Evolutionary conservation across 140 eudicot genomes (phyloP).

Genomic region (Stevia rebaudiana): DNA sequence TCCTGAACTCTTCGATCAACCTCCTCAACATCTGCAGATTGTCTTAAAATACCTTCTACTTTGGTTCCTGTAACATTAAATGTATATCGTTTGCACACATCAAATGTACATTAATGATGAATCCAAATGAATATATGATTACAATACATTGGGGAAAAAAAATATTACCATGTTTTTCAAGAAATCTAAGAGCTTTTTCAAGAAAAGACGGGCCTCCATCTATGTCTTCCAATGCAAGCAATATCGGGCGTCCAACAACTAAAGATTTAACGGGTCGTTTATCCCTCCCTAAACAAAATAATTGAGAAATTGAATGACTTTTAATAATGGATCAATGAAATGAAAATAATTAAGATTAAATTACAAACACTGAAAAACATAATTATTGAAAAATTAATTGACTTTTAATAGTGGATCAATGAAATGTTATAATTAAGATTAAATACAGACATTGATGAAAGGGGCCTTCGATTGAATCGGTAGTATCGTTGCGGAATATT

Average conservation of each 20-base stretch:
- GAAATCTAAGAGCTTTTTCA: slow-evolving; percentile 95
- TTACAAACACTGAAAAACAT: slow-evolving; percentile 57
- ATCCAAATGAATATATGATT: neutral
- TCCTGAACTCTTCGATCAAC: slow-evolving; percentile 93
- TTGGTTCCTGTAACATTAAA: slow-evolving; percentile 47
- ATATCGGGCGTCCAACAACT: slow-evolving; percentile 97
- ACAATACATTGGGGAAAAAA: slow-evolving; percentile 13
- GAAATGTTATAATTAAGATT: neutral
- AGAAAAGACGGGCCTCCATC: slow-evolving; percentile 98
- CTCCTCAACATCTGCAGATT: slow-evolving; percentile 97
- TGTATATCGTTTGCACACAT: neutral
- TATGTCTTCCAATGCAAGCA: slow-evolving; percentile 89
- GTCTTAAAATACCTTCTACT: slow-evolving; percentile 96
- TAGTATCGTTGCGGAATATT: slow-evolving; percentile 71
- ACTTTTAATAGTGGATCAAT: neutral
- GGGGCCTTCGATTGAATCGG: slow-evolving; percentile 69
- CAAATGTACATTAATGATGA: neutral
- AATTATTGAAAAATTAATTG: neutral
- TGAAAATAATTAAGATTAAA: slow-evolving; percentile 1
- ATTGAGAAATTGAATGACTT: neutral
- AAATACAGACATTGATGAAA: slow-evolving; percentile 71
- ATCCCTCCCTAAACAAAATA: slow-evolving; percentile 55
- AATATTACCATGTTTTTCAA: slow-evolving; percentile 75
- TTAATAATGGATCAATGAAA: neutral
- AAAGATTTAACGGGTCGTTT: slow-evolving; percentile 69